Evolutionary conservation across 1,284 basidiomycete genomes (phyloP), one percentile per base, ranked within the genome.

Genomic region (Ustilago shanxiensis): DNA sequence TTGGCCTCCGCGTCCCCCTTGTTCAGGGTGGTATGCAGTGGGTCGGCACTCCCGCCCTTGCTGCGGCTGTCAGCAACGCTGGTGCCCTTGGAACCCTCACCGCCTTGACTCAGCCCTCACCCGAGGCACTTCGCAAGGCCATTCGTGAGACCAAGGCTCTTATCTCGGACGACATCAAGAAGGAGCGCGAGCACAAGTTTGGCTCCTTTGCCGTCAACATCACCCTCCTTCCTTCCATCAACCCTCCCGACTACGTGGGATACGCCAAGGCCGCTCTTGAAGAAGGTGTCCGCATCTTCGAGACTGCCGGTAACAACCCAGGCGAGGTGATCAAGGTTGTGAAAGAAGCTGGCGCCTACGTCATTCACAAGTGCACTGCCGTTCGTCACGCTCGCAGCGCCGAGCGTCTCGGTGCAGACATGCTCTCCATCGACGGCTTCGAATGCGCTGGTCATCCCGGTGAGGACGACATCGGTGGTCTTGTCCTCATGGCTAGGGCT

Each of bases 311-410:
- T 11, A 95, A 93, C 86, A 94, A 92, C 85, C 92, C 93, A 47
- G 92, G 91, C 26, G 90, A 91, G 11, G 88, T 96, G 63, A 92
- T 96, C 87, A 89, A 90, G 71, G 93, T 90, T 82, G 91, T 95
- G 86, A 95, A 95, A 88, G 88, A 89, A 9, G 87, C 92, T 9
- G 90, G 89, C 2, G 86, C 92, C 80, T 90, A 91, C 67, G 92
- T 97, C 7, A 90, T 97, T 53, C 95, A 96, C 87, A 97, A 96
- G 84, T 96, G 94, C 86, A 95, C 94, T 0, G 92, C 93, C n/a
- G 72, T 85, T 14, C 76, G 83, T 16, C 84, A 85, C 33, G 83
- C 83, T 4, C 59, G 92, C 89, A 92, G 92, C 53, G 92, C 93
- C 4, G 90, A 91, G 79, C 90, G 90, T 66, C 87, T 91, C 77